Percentiles rank a stretch among this genome's conserved stretches.
Conservation (phyloP, 1,284 basidiomycete species). For the Coniferiporia weirii region DNA sequence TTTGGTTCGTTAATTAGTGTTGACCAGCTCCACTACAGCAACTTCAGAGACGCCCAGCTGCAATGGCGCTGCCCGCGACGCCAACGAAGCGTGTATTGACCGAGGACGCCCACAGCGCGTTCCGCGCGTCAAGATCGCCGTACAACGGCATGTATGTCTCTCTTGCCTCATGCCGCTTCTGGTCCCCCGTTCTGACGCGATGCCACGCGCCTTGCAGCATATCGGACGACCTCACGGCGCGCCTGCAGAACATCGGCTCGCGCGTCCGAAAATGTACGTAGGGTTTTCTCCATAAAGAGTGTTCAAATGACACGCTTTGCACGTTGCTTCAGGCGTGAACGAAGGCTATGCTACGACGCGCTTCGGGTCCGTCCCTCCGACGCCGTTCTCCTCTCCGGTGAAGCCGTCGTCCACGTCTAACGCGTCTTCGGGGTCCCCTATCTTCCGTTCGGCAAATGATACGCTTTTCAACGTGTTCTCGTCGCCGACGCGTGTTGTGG, state of each 20-base stretch:
- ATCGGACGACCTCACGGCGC: slow-evolving; percentile 37
- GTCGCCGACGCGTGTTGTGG: slow-evolving; percentile 15
- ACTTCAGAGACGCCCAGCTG: not conserved
- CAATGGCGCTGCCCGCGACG: slow-evolving; percentile 12
- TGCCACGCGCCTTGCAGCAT: slow-evolving; percentile 20
- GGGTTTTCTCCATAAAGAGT: not conserved
- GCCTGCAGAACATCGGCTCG: slow-evolving; percentile 42
- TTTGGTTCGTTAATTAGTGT: not conserved
- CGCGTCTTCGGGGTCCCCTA: slow-evolving; percentile 16
- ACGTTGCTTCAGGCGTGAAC: slow-evolving; percentile 35
- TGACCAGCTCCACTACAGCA: not conserved
- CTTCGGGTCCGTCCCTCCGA: slow-evolving; percentile 19
- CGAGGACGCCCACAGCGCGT: slow-evolving; percentile 12
- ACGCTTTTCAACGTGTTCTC: slow-evolving; percentile 29
- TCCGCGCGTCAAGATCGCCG: not conserved
- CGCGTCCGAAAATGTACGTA: slow-evolving; percentile 46
- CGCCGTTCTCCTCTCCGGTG: slow-evolving; percentile 28
- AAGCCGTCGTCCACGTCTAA: slow-evolving; percentile 31
- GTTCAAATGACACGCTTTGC: slow-evolving; percentile 22
- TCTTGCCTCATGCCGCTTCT: not conserved
- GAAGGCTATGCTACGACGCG: slow-evolving; percentile 43
- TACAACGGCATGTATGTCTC: slow-evolving; percentile 11
- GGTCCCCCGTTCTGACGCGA: not conserved
- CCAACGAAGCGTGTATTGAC: slow-evolving; percentile 18
- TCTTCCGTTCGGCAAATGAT: slow-evolving; percentile 28